Percentiles rank a stretch among this genome's conserved stretches.
Conservation (phyloP, 148 eudicot species). For the Nepenthes mirabilis region DNA sequence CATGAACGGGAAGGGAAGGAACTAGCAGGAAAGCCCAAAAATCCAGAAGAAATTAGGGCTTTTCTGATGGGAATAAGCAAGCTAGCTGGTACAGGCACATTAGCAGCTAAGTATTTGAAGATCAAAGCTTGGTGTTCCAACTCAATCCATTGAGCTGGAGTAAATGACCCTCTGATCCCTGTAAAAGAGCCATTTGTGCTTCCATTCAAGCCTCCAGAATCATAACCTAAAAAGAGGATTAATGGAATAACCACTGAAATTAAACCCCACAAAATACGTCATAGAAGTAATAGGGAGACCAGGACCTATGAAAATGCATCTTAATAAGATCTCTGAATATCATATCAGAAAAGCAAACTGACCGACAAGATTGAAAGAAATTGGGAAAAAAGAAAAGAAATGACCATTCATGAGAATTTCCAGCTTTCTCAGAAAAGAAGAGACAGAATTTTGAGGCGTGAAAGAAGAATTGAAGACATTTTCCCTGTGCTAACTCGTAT, state of each 20-base stretch:
- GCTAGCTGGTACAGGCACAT: conserved; percentile 47
- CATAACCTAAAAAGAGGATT: conserved; percentile 5
- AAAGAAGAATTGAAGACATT: too few species aligned
- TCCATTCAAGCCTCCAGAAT: neutral
- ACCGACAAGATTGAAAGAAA: too few species aligned
- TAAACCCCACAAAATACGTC: too few species aligned
- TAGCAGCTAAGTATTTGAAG: conserved; percentile 46
- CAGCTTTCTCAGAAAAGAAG: neutral
- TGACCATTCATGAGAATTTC: too few species aligned
- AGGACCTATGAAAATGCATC: too few species aligned
- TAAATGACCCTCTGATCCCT: conserved; percentile 32
- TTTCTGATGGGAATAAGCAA: conserved; percentile 39
- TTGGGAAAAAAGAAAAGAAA: too few species aligned
- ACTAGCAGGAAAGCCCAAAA: conserved; percentile 22
- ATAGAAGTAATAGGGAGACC: too few species aligned
- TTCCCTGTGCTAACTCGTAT: too few species aligned
- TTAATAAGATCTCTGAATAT: too few species aligned
- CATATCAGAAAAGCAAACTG: too few species aligned
- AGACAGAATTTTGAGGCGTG: neutral
- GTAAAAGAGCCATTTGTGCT: conserved; percentile 14
- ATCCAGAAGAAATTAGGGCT: conserved; percentile 24
- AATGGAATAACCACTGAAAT: neutral
- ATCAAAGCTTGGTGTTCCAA: conserved; percentile 59
- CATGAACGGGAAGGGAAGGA: conserved; percentile 40
- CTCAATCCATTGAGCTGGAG: conserved; percentile 62